A percentile compares a stretch with the other conserved stretches of the same genome.
phyloP scores from a whole-genome alignment of 148 eudicot species.

The Silene conica region DNA sequence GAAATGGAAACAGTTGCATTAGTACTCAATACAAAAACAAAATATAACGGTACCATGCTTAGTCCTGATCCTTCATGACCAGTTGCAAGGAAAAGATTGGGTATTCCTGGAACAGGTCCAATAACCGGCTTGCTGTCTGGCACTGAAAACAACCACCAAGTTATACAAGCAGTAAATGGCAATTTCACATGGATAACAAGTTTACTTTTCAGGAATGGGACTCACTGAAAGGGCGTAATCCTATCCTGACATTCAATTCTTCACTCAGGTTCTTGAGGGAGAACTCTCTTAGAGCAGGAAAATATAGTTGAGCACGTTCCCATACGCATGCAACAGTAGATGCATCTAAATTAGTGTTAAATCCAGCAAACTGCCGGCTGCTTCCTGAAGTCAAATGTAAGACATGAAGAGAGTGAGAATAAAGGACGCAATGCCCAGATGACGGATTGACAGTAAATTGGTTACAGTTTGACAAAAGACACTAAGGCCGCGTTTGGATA shows the following conservation, averaged over 20 bases:
- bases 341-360: conserved; percentile 56
- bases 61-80: conserved; percentile 99
- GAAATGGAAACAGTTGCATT: too few relatives aligned
- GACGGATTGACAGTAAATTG: too few relatives aligned
- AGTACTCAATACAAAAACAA: too few relatives aligned
- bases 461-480: neutral
- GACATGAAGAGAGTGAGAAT: conserved; percentile 7
- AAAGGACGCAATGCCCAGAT: neutral
- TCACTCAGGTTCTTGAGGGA: conserved; percentile 40
- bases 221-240: conserved; percentile 97
- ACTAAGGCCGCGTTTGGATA: too few relatives aligned
- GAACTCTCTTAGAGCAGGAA: conserved; percentile 55
- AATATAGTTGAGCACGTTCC: conserved; percentile 71
- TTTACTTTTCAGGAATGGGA: conserved; percentile 8
- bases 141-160: conserved; percentile 43
- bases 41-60: conserved; percentile 46
- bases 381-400: conserved; percentile 47
- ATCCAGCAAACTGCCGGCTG: conserved; percentile 91
- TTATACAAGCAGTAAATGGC: neutral
- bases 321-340: conserved; percentile 55
- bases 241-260: conserved; percentile 62
- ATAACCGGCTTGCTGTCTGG: conserved; percentile 89
- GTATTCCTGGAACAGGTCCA: conserved; percentile 63
- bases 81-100: conserved; percentile 70
- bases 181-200: conserved; percentile 6